phyloP scores from a whole-genome alignment of 1,284 basidiomycete genomes.

The Naganishia cerealis region DNA sequence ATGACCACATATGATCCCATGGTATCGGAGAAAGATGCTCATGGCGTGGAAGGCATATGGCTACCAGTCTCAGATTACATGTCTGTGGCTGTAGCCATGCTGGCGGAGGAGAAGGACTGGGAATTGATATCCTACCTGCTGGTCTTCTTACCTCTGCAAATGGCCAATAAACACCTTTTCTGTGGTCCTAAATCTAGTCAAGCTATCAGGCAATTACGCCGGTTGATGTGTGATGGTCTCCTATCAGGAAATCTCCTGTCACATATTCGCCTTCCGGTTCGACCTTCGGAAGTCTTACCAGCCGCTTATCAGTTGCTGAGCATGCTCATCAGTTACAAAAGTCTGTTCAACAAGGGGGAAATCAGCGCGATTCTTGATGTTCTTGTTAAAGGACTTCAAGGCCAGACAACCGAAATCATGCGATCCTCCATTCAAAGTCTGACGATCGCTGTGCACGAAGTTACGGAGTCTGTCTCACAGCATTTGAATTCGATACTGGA shows the following conservation, averaged over 20 bases:
- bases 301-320: conserved; percentile 84
- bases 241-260: conserved; percentile 54
- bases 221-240: conserved; percentile 48
- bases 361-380: conserved; percentile 74
- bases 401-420: conserved; percentile 35
- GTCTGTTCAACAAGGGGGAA: conserved; percentile 67
- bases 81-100: conserved; percentile 64
- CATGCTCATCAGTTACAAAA: conserved; percentile 83
- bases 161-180: conserved; percentile 94
- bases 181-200: conserved; percentile 78
- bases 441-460: conserved; percentile 82
- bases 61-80: conserved; percentile 82
- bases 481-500: conserved; percentile 78
- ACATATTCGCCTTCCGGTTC: conserved; percentile 55
- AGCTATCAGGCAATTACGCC: conserved; percentile 67
- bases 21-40: conserved; percentile 56
- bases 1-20: conserved; percentile 70
- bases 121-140: conserved; percentile 90
- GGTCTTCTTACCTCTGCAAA: conserved; percentile 84
- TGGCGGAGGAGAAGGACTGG: conserved; percentile 82
- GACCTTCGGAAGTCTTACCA: conserved; percentile 79
- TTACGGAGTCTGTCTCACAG: conserved; percentile 79
- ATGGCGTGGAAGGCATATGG: conserved; percentile 58
- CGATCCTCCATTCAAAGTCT: conserved; percentile 77
- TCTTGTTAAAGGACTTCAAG: conserved; percentile 73